Percentiles rank a stretch among this genome's conserved stretches.
These are phyloP conservation scores for Lyophyllum shimeji DNA, from an alignment of 768 basidiomycete genomes.

Conservation along the genomic window DNA sequence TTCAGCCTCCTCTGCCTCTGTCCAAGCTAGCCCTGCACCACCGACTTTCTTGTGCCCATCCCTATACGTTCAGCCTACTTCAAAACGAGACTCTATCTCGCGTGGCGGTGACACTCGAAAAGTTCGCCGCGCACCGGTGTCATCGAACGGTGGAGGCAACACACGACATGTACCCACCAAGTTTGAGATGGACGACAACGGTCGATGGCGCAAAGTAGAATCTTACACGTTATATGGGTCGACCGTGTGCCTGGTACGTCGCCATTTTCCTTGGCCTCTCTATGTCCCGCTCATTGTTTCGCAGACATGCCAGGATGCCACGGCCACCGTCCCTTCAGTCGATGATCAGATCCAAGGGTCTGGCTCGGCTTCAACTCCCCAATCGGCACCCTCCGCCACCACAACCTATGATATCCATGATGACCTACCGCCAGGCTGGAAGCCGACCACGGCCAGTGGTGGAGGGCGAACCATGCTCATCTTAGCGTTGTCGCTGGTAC, in stretches of 20 bases:
- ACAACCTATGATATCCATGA: slow-evolving; percentile 30
- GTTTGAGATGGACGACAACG: slow-evolving; percentile 52
- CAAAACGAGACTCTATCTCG: not conserved
- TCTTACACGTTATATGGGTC: slow-evolving; percentile 70
- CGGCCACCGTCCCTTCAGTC: slow-evolving; percentile 23
- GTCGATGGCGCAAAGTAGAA: slow-evolving; percentile 54
- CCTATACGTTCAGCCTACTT: slow-evolving; percentile 24
- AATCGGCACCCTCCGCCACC: slow-evolving; percentile 18
- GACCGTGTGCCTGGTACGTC: slow-evolving; percentile 57
- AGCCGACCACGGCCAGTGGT: slow-evolving; percentile 15
- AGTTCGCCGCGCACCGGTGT: slow-evolving; percentile 13
- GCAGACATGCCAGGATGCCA: slow-evolving; percentile 26
- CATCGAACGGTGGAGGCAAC: slow-evolving; percentile 11
- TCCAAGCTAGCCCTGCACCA: slow-evolving; percentile 50
- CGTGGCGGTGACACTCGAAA: slow-evolving; percentile 8
- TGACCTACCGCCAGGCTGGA: slow-evolving; percentile 60
- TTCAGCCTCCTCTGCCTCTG: slow-evolving; percentile 45
- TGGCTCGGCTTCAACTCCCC: slow-evolving; percentile 16
- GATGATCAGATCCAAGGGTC: slow-evolving; percentile 33
- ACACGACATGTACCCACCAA: slow-evolving; percentile 48
- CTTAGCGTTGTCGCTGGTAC: slow-evolving; percentile 57
- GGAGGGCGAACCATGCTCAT: slow-evolving; percentile 44
- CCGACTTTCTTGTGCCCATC: slow-evolving; percentile 65
- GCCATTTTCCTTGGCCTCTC: not conserved
- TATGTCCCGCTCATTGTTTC: not conserved